phyloP scores from a whole-genome alignment of 2,329 filamentous ascomycete species.

The Ophiostoma piceae region DNA sequence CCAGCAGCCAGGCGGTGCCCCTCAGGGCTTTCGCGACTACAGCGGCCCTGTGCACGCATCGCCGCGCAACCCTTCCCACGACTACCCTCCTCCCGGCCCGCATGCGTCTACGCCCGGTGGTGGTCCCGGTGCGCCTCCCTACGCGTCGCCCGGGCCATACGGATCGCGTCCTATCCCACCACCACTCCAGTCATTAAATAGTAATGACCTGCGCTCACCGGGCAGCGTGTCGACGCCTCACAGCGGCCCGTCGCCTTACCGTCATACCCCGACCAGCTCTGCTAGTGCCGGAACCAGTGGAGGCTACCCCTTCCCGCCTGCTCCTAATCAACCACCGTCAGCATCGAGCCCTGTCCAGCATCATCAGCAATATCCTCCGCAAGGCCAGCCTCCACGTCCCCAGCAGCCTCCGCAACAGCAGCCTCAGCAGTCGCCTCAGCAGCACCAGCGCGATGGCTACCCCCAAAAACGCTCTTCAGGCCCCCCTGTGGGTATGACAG shows the following conservation, averaged over 20 bases:
- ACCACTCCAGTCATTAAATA: slow-evolving; percentile 44
- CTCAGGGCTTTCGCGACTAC: slow-evolving; percentile 50
- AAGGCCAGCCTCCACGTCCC: slow-evolving; percentile 35
- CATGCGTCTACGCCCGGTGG: slow-evolving; percentile 32
- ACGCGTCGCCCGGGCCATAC: slow-evolving; percentile 37
- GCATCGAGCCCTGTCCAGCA: slow-evolving; percentile 47
- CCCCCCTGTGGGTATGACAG: slow-evolving; percentile 32
- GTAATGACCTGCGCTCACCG: slow-evolving; percentile 48
- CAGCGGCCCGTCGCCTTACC: slow-evolving; percentile 46
- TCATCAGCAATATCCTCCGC: slow-evolving; percentile 44
- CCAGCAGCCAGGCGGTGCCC: slow-evolving; percentile 37
- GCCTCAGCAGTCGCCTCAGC: background rate
- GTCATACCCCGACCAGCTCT: slow-evolving; percentile 46
- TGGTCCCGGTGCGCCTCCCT: slow-evolving; percentile 36
- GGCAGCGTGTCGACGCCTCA: slow-evolving; percentile 37
- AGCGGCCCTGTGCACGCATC: slow-evolving; percentile 45
- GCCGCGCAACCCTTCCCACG: slow-evolving; percentile 42
- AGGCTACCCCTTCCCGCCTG: slow-evolving; percentile 49
- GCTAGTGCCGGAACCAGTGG: slow-evolving; percentile 36
- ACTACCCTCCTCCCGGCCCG: slow-evolving; percentile 35
- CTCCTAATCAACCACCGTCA: slow-evolving; percentile 36
- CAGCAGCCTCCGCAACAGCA: slow-evolving; percentile 30
- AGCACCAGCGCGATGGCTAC: slow-evolving; percentile 40
- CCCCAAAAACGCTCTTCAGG: slow-evolving; percentile 34
- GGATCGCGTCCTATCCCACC: slow-evolving; percentile 41